Evolutionary conservation across 495 filamentous ascomycete genomes (phyloP).

Genomic region (Lasiosphaeriaceae sp.): DNA sequence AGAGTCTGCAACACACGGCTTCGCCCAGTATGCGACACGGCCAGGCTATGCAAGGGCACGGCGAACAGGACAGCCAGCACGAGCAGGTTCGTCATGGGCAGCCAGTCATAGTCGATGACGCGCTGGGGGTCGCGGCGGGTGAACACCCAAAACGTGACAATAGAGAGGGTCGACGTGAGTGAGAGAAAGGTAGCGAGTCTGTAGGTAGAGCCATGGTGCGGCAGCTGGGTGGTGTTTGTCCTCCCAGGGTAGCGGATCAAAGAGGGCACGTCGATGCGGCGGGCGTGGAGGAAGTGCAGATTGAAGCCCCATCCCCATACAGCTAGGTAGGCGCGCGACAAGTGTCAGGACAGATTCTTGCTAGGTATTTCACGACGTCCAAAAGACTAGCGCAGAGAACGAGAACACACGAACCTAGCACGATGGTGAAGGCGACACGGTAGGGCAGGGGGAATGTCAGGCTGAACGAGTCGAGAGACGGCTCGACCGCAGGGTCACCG

Average conservation of each 20-base stretch:
- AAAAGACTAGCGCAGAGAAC: neutral
- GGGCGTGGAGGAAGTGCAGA: conserved; percentile 70
- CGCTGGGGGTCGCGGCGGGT: conserved; percentile 62
- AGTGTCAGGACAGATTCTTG: no score
- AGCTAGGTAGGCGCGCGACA: conserved; percentile 62
- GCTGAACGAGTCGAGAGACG: conserved; percentile 81
- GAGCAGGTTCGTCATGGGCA: conserved; percentile 76
- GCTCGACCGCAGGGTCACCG: conserved; percentile 74
- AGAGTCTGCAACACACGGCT: conserved; percentile 68
- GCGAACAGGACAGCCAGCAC: conserved; percentile 65
- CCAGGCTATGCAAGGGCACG: conserved; percentile 59
- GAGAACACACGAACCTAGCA: conserved; percentile 58
- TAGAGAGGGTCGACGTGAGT: conserved; percentile 61
- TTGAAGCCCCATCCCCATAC: conserved; percentile 91
- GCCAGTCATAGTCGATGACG: conserved; percentile 70
- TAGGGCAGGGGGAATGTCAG: conserved; percentile 81
- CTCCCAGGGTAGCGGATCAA: conserved; percentile 76
- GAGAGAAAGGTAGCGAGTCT: conserved; percentile 74
- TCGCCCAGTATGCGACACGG: conserved; percentile 68
- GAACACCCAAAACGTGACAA: conserved; percentile 76
- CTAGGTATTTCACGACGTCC: neutral
- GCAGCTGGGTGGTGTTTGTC: conserved; percentile 56
- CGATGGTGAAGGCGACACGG: conserved; percentile 72
- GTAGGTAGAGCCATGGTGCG: conserved; percentile 78
- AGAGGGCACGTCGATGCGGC: conserved; percentile 75